These are phyloP conservation scores for Huntiella abstrusa DNA, from an alignment of 2,329 filamentous ascomycete species.

Conservation along the genomic window DNA sequence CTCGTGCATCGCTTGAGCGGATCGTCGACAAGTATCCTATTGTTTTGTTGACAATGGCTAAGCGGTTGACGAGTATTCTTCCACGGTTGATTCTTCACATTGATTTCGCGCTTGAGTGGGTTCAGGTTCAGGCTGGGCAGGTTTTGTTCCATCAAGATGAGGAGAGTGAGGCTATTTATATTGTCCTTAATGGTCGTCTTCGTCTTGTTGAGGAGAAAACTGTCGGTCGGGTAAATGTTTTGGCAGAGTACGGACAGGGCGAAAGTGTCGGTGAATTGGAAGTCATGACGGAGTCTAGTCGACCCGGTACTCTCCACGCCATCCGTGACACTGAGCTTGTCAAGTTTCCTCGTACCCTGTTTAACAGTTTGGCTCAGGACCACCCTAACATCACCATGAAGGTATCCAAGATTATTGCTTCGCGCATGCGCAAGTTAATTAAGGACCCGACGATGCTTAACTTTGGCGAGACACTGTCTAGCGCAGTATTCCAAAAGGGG, in stretches of 20 bases:
- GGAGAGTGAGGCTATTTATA: constrained; percentile 95
- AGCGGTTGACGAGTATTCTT: constrained; percentile 73
- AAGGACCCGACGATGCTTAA: constrained; percentile 58
- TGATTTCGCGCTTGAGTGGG: constrained; percentile 95
- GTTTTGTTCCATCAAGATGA: constrained; percentile 87
- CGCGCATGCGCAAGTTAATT: constrained; percentile 75
- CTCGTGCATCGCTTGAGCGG: constrained; percentile 65
- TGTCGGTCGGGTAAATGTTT: constrained; percentile 65
- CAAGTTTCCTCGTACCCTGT: constrained; percentile 86
- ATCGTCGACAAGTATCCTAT: constrained; percentile 88
- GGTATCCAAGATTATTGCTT: constrained; percentile 95
- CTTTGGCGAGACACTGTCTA: constrained; percentile 33
- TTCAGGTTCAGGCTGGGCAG: constrained; percentile 87
- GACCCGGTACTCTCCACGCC: constrained; percentile 83
- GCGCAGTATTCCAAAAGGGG: constrained; percentile 30
- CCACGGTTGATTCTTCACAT: constrained; percentile 87
- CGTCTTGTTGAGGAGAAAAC: constrained; percentile 67
- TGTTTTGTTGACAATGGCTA: constrained; percentile 86
- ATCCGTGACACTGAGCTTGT: constrained; percentile 93
- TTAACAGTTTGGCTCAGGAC: constrained; percentile 93
- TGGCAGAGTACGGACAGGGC: constrained; percentile 87
- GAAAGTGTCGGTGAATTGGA: constrained; percentile 96
- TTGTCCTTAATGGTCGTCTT: constrained; percentile 84
- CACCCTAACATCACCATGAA: constrained; percentile 98
- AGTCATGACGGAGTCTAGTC: constrained; percentile 80